Evolutionary conservation across 805 yeast genomes (phyloP), one percentile per base, ranked within the genome.

Genomic region (Yarrowia yakushimensis): DNA sequence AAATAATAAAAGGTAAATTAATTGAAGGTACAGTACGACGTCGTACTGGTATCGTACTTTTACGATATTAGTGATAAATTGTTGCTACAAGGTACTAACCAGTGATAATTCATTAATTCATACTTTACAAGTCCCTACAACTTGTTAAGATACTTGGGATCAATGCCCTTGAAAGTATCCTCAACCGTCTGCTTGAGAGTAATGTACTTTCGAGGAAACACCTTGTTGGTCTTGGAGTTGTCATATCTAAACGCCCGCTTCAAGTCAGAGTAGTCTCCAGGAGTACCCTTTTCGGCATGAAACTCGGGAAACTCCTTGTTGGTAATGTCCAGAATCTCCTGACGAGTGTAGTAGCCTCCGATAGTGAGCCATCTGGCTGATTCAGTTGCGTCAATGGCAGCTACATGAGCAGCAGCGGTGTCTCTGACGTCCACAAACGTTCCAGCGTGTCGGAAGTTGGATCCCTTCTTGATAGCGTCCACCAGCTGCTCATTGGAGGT

Each of bases 381-480:
- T 8, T 63, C 36, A 9, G 11, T 10, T 70, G 71, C 54, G 71
- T 63, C 66, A 63, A 82, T 75, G 4, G 86, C 84, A n/a, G 69
- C 67, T 10, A 82, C 67, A 68, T 85, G 89, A 4, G 85, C 84
- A 45, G 69, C 70, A 6, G 88, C 86, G 37, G 82, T 86, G 67
- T 85, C 88, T 68, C 87, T 77, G 7, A 84, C 87, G 69, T 85
- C 87, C 33, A 81, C 75, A 60, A 70, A 78, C 13, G 66, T 39
- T 22, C 55, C 55, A 3, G 43, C 33, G 28, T 45, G 17, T 23
- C 41, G 20, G 30, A 30, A 27, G 20, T 62, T 25, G 23, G 31
- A 23, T 1, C 28, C 50, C 11, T 15, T 13, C 10, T 31, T 48
- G 23, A 48, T 28, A 15, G 55, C 55, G 27, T 39, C 62, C n/a